phyloP scores from a whole-genome alignment of 805 yeast species.

The Metschnikowia picachoensis region DNA sequence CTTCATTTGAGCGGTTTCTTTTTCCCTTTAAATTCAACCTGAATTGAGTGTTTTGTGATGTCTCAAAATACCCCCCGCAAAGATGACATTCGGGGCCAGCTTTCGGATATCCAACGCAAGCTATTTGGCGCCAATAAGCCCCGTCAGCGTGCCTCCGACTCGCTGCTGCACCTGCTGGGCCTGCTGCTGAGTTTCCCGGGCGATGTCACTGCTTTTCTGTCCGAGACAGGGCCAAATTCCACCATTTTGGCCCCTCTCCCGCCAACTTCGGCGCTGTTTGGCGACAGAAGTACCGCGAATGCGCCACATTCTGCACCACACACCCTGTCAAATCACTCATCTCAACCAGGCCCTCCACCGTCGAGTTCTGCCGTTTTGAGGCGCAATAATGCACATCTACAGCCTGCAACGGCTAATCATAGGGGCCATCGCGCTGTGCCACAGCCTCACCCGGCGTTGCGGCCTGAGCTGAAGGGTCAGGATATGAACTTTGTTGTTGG shows the following conservation, averaged over 20 bases:
- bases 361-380: slow-evolving; percentile 10
- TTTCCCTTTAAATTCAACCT: not conserved
- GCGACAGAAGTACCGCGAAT: not conserved
- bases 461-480: slow-evolving; percentile 47
- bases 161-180: not conserved
- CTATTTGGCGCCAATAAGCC: slow-evolving; percentile 23
- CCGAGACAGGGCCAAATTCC: not conserved
- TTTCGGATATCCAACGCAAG: slow-evolving; percentile 35
- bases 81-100: slow-evolving; percentile 36
- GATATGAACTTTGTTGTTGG: slow-evolving; percentile 73
- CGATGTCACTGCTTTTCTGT: not conserved
- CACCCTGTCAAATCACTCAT: not conserved
- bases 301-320: slow-evolving; percentile 3
- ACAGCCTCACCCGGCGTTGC: slow-evolving; percentile 29
- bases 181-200: not conserved
- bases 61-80: slow-evolving; percentile 15
- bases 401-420: slow-evolving; percentile 15
- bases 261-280: not conserved
- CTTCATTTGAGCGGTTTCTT: not conserved
- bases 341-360: slow-evolving; percentile 1
- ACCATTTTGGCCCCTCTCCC: not conserved
- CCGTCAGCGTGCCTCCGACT: not conserved
- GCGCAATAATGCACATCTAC: slow-evolving; percentile 3
- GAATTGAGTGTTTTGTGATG: slow-evolving; percentile 4
- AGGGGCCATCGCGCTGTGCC: slow-evolving; percentile 10